Evolutionary conservation across 129 eudicot genomes (phyloP).

Genomic region (Dittrichia graveolens): DNA sequence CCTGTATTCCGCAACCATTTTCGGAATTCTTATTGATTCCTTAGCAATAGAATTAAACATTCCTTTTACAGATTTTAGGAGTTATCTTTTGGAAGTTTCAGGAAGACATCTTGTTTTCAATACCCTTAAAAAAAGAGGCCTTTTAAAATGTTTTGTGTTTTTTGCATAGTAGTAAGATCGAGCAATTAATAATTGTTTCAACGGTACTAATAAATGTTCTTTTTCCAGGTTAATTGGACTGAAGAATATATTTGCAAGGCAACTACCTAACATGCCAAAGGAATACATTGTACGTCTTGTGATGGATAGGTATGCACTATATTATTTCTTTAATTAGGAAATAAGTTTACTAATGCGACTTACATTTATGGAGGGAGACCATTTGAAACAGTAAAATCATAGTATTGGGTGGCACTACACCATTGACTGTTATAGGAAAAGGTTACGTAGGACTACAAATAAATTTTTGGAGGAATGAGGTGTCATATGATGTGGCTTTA

Average conservation of each 20-base stretch:
- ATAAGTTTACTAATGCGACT: background rate
- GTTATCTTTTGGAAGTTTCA: background rate
- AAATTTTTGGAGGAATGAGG: slow-evolving; percentile 3
- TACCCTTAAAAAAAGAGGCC: background rate
- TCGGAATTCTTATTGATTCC: too few relatives aligned
- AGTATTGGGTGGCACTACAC: background rate
- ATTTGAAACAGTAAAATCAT: background rate
- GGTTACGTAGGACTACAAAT: background rate
- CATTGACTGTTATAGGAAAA: slow-evolving; percentile 14
- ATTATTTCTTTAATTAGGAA: background rate
- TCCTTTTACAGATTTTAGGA: background rate
- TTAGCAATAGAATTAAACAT: too few relatives aligned
- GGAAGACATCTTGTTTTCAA: background rate
- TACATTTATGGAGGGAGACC: slow-evolving; percentile 8
- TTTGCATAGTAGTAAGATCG: slow-evolving; percentile 10
- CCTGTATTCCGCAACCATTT: too few relatives aligned
- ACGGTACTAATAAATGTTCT: background rate
- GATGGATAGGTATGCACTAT: slow-evolving; percentile 77
- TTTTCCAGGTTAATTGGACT: slow-evolving; percentile 85
- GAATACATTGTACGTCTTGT: slow-evolving; percentile 98
- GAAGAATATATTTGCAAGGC: slow-evolving; percentile 93
- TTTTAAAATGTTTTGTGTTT: background rate
- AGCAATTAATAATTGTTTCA: background rate
- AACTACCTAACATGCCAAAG: slow-evolving; percentile 98
- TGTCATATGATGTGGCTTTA: slow-evolving; percentile 9